Percentiles rank a stretch among this genome's conserved stretches.
Conservation (phyloP, 305 asterid genomes). For the Vinca major region DNA sequence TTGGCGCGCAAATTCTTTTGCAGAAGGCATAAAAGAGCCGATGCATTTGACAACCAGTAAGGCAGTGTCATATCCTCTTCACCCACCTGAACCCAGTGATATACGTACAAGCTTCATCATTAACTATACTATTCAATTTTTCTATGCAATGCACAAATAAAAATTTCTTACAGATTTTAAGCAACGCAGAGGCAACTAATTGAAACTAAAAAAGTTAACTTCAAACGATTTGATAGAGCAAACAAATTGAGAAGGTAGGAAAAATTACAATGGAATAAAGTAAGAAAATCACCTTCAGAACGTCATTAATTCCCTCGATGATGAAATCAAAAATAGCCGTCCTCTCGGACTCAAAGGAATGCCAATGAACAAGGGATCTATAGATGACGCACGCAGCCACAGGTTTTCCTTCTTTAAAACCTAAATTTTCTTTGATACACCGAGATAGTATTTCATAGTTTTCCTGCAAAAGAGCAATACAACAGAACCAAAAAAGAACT, state of each 20-base stretch:
- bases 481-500: constrained; percentile 1
- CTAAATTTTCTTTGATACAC: constrained; percentile 83
- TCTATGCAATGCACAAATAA: background rate
- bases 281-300: constrained; percentile 53
- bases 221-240: background rate
- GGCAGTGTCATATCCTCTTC: constrained; percentile 68
- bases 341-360: constrained; percentile 89
- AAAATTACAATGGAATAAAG: background rate
- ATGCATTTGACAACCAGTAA: constrained; percentile 87
- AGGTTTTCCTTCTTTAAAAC: constrained; percentile 86
- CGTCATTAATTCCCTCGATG: constrained; percentile 69
- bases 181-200: background rate
- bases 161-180: background rate
- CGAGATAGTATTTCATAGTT: constrained; percentile 65
- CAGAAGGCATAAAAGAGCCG: constrained; percentile 89
- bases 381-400: constrained; percentile 89
- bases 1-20: constrained; percentile 79
- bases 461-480: constrained; percentile 37
- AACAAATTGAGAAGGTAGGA: background rate
- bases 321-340: constrained; percentile 77
- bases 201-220: background rate
- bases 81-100: constrained; percentile 50
- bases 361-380: constrained; percentile 91
- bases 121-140: background rate
- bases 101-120: constrained; percentile 6